Evolutionary conservation across 2,329 filamentous ascomycete species (phyloP), one percentile per base, ranked within the genome.

Genomic region (Penicillium sp.): DNA sequence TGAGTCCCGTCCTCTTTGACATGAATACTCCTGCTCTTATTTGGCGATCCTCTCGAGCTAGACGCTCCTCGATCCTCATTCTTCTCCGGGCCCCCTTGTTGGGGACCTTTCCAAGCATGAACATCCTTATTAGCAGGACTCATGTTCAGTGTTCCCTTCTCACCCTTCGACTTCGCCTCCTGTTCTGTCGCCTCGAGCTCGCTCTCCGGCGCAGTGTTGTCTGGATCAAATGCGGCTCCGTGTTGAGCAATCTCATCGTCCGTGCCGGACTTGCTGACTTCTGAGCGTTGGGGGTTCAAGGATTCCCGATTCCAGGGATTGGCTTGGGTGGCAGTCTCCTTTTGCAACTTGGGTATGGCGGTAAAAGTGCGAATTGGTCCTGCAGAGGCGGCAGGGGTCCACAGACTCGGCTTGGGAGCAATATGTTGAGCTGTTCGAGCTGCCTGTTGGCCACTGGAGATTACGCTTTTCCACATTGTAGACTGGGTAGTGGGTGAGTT

Each of bases 201-300:
- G 21, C 72, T 65, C 66, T 90, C 85, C 0, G 90, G 90, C 18
- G 79, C 74, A 24, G 88, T 92, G 68, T 82, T 83, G 50, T 78
- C 72, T 0, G 85, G 83, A 66, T 90, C 80, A 71, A 89, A 95
- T 1, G 90, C 86, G 0, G 85, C 80, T 39, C 85, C 78, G 51
- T 81, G 75, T 28, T 79, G 75, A 0, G 80, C 78, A 0, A 85
- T 80, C 12, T 82, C 78, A 42, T 85, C 75, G 59, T 85, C 89
- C 0, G 82, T 83, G 3, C 84, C 87, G 45, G 83, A 85, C 66
- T 86, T 84, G 52, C 83, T 83, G 71, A 86, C 83, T 67, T 95
- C 89, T 49, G 80, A 83, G 2, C 81, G 73, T 31, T 82, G 78
- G 0, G 87, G 84, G 53, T 87, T 82, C 31, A 95, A 79, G 2